Evolutionary conservation across 306 rosid species (phyloP).

Genomic region (Castanea crenata): DNA sequence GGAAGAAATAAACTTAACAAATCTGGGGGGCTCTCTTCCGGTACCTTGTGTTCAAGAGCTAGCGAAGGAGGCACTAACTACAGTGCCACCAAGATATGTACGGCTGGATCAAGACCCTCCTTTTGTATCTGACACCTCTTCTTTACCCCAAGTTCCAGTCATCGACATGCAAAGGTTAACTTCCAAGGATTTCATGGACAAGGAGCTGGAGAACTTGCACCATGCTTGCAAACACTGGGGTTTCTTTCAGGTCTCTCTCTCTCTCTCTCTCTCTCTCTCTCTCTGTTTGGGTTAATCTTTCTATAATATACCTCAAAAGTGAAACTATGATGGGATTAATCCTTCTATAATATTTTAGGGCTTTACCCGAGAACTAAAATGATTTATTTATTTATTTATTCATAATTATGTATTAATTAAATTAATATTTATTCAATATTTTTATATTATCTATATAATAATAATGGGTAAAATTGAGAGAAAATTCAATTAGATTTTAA

Average conservation of each 20-base stretch:
- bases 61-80: neutral
- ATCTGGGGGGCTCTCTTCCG: neutral
- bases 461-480: no score
- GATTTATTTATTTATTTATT: no score
- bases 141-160: neutral
- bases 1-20: neutral
- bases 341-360: no score
- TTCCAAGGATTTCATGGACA: slow-evolving; percentile 6
- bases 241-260: slow-evolving; percentile 37
- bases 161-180: slow-evolving; percentile 12
- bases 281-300: neutral
- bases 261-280: neutral
- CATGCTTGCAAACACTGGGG: slow-evolving; percentile 57
- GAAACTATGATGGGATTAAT: no score
- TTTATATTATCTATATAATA: no score
- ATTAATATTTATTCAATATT: no score
- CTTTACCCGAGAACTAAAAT: no score
- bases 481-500: no score
- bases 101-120: slow-evolving; percentile 6
- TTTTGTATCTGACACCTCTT: neutral
- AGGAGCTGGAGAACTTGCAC: slow-evolving; percentile 36
- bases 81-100: neutral
- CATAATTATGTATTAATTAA: no score
- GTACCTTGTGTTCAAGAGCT: slow-evolving; percentile 8
- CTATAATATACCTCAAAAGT: no score